These are phyloP conservation scores for Retiboletus fuscus DNA, from an alignment of 1,284 basidiomycete genomes.

Conservation along the genomic window DNA sequence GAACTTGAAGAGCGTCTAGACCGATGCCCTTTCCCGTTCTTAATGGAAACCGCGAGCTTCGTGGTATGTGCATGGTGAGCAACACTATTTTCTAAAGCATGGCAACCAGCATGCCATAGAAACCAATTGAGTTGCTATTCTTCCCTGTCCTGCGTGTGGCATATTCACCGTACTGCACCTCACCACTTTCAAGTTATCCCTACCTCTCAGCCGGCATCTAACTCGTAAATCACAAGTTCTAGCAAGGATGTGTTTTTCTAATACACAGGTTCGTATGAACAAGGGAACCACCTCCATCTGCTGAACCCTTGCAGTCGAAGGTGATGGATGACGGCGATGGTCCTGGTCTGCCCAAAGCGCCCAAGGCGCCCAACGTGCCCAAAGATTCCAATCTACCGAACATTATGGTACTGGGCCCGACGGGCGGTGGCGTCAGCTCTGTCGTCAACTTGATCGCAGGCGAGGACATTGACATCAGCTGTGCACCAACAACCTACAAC, in stretches of 20 bases:
- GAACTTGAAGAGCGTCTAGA: neutral
- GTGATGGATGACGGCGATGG: slow-evolving; percentile 16
- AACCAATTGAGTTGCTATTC: neutral
- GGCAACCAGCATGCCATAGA: slow-evolving; percentile 9
- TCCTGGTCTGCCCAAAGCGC: neutral
- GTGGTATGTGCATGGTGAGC: slow-evolving; percentile 24
- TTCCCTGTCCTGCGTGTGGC: slow-evolving; percentile 11
- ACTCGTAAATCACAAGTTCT: neutral
- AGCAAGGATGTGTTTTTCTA: slow-evolving; percentile 33
- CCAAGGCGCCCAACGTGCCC: slow-evolving; percentile 12
- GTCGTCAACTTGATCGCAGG: slow-evolving; percentile 45
- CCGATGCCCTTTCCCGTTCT: slow-evolving; percentile 8
- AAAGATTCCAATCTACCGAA: slow-evolving; percentile 32
- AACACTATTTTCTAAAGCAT: slow-evolving; percentile 17
- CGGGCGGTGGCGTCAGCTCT: slow-evolving; percentile 42
- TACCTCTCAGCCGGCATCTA: neutral
- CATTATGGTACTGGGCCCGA: slow-evolving; percentile 41
- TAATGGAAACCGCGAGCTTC: slow-evolving; percentile 23
- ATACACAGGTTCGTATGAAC: slow-evolving; percentile 32
- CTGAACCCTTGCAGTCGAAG: slow-evolving; percentile 27
- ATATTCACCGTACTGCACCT: neutral
- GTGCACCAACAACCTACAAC: too few relatives aligned
- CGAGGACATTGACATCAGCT: slow-evolving; percentile 28
- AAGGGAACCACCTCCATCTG: neutral
- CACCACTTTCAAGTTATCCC: neutral